phyloP scores from a whole-genome alignment of 345 rosid species.

The Jatropha curcas region DNA sequence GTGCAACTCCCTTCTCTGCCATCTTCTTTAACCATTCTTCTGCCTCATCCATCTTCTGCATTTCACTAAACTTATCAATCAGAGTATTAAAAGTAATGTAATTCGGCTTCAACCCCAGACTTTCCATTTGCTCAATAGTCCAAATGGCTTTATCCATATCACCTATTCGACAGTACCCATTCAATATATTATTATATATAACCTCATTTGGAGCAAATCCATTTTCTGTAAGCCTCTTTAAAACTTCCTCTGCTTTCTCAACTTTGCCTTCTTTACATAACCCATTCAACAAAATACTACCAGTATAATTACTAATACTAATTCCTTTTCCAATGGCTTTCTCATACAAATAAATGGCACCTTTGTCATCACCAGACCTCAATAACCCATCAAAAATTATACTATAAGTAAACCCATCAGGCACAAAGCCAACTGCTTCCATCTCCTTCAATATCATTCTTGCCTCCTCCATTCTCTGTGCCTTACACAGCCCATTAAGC shows the following conservation, averaged over 20 bases:
- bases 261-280: conserved; percentile 62
- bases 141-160: conserved; percentile 51
- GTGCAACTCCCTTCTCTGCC: conserved; percentile 56
- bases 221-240: conserved; percentile 42
- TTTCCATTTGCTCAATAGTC: conserved; percentile 57
- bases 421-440: conserved; percentile 57
- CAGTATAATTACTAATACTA: conserved; percentile 51
- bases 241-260: conserved; percentile 64
- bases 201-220: conserved; percentile 57
- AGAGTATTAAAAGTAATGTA: conserved; percentile 59
- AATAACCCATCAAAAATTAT: conserved; percentile 55
- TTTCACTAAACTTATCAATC: conserved; percentile 55
- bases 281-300: conserved; percentile 56
- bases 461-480: conserved; percentile 58
- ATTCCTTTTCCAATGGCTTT: conserved; percentile 40
- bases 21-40: conserved; percentile 64
- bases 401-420: conserved; percentile 63
- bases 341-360: conserved; percentile 52
- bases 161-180: conserved; percentile 59
- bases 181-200: conserved; percentile 59
- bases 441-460: conserved; percentile 56
- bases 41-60: conserved; percentile 59
- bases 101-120: conserved; percentile 54
- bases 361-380: conserved; percentile 39
- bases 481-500: conserved; percentile 59